Evolutionary conservation across 352 stramenopile genomes (phyloP).

Genomic region (Phytophthora fragariae): DNA sequence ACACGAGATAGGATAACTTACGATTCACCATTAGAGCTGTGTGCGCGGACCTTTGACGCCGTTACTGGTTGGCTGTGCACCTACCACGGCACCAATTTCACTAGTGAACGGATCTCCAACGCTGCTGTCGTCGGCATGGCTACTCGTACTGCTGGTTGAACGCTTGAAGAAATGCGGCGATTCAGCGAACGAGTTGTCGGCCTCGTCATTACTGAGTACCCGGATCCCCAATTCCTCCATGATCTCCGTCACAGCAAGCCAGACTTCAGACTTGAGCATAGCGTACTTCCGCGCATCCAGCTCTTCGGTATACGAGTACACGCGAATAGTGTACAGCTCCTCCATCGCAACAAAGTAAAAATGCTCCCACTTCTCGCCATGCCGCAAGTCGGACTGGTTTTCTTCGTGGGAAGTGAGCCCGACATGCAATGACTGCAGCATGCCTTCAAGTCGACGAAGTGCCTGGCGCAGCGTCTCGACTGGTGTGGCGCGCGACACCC

Average conservation of each 20-base stretch:
- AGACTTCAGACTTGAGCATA: conserved; percentile 91
- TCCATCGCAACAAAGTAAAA: conserved; percentile 92
- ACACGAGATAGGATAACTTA: background rate
- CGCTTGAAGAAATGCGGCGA: conserved; percentile 42
- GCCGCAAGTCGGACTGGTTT: conserved; percentile 78
- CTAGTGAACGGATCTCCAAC: conserved; percentile 58
- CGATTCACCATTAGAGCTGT: conserved; percentile 43
- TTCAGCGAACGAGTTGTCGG: conserved; percentile 51
- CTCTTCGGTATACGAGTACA: conserved; percentile 91
- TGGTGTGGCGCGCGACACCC: conserved; percentile 61
- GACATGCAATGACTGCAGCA: conserved; percentile 88
- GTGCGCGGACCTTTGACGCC: conserved; percentile 45
- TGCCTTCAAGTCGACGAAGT: conserved; percentile 68
- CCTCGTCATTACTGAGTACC: conserved; percentile 53
- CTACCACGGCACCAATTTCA: conserved; percentile 69
- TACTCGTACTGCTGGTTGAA: conserved; percentile 31
- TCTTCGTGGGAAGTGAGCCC: conserved; percentile 89
- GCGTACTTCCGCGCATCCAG: conserved; percentile 88
- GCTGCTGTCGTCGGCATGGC: conserved; percentile 26
- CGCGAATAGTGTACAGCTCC: conserved; percentile 78
- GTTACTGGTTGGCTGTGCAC: conserved; percentile 37
- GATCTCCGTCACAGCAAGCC: conserved; percentile 90
- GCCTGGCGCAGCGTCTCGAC: conserved; percentile 70
- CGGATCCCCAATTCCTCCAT: conserved; percentile 83
- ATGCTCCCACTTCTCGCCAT: conserved; percentile 84